Conservation (phyloP, 345 rosid species). For the Eutrema heterophyllum region DNA sequence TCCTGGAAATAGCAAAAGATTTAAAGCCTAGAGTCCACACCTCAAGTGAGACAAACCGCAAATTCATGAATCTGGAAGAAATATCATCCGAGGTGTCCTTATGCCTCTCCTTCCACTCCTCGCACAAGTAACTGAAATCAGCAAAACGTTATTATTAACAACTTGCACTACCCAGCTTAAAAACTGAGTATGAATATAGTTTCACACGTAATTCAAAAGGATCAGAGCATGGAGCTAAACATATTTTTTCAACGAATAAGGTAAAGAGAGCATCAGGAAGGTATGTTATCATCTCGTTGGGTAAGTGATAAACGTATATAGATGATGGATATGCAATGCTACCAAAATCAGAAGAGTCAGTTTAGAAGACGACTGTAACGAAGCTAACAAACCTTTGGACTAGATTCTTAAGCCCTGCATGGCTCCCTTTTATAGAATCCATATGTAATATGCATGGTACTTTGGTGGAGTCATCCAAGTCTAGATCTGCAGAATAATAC, state of each 20-base stretch:
- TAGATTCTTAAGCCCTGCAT: constrained; percentile 87
- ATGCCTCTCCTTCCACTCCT: constrained; percentile 92
- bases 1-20: neutral
- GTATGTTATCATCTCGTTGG: neutral
- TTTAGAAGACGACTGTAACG: constrained; percentile 4
- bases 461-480: constrained; percentile 40
- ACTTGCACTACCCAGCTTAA: constrained; percentile 1
- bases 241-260: neutral
- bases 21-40: constrained; percentile 37
- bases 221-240: constrained; percentile 10
- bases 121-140: constrained; percentile 68
- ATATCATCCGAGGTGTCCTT: constrained; percentile 59
- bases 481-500: constrained; percentile 48
- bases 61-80: constrained; percentile 67
- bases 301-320: neutral
- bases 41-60: constrained; percentile 95
- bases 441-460: constrained; percentile 92
- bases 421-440: constrained; percentile 98
- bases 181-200: neutral
- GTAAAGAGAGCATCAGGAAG: neutral
- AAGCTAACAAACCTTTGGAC: constrained; percentile 70
- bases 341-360: neutral
- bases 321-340: neutral
- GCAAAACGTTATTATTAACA: constrained; percentile 21
- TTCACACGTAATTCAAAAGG: neutral